Percentiles rank a stretch among this genome's conserved stretches.
These are phyloP conservation scores for Populus ilicifolia DNA, from an alignment of 345 rosid species.

Conservation along the genomic window DNA sequence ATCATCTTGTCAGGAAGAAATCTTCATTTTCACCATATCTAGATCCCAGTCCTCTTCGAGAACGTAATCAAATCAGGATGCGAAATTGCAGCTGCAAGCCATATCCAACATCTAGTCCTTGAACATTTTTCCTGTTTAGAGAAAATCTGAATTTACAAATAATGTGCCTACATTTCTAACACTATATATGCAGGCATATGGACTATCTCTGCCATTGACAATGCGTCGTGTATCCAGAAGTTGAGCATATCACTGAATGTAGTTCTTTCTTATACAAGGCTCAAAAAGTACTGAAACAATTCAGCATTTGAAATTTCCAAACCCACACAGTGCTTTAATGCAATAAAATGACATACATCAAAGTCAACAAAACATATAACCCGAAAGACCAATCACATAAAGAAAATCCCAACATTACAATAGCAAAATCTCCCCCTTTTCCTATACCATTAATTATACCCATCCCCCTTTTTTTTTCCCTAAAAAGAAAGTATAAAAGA, in stretches of 20 bases:
- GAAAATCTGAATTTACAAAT: background rate
- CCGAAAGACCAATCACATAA: constrained; percentile 2
- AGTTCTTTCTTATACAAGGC: background rate
- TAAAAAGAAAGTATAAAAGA: constrained; percentile 10
- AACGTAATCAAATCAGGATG: background rate
- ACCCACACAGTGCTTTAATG: background rate
- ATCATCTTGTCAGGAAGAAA: background rate
- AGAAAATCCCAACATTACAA: constrained; percentile 23
- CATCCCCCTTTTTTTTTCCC: constrained; percentile 11
- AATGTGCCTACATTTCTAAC: background rate
- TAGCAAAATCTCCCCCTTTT: constrained; percentile 42
- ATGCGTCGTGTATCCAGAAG: background rate
- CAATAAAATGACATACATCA: background rate
- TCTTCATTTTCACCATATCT: background rate
- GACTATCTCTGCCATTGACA: background rate
- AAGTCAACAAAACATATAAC: background rate
- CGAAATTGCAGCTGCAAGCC: background rate
- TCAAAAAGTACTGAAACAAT: background rate
- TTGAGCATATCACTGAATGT: background rate
- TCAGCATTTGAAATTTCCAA: background rate
- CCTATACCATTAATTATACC: constrained; percentile 44
- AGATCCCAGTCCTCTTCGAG: background rate
- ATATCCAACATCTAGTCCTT: background rate
- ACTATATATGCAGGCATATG: background rate
- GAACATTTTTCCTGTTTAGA: background rate